A percentile compares a stretch with the other conserved stretches of the same genome.
phyloP scores from a whole-genome alignment of 2,329 filamentous ascomycete genomes.

The Xylaria arbuscula region DNA sequence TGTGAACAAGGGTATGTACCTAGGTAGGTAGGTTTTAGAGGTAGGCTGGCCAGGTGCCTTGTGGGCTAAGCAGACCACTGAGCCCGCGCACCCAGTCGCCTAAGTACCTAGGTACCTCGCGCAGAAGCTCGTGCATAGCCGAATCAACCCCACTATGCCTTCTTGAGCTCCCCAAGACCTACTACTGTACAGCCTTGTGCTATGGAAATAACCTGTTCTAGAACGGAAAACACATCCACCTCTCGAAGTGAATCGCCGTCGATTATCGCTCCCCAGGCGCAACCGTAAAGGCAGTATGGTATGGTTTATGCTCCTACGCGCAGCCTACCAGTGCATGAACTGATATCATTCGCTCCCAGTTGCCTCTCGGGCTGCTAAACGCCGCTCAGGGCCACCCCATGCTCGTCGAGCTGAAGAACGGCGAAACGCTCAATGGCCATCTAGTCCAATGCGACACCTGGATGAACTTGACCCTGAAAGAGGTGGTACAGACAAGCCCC shows the following conservation, averaged over 20 bases:
- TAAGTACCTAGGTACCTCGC: neutral
- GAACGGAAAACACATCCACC: neutral
- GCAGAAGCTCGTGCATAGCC: neutral
- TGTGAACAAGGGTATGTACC: too few species aligned
- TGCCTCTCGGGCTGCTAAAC: slow-evolving; percentile 85
- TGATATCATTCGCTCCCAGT: slow-evolving; percentile 55
- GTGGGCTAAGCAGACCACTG: too few species aligned
- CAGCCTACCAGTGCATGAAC: slow-evolving; percentile 8
- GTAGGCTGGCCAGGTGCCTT: too few species aligned
- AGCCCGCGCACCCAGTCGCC: too few species aligned
- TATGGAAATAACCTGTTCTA: slow-evolving; percentile 2
- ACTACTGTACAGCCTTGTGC: slow-evolving; percentile 32
- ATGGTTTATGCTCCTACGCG: neutral
- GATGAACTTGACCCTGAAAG: slow-evolving; percentile 98
- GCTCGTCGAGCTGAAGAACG: slow-evolving; percentile 67
- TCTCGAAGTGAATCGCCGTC: slow-evolving; percentile 5
- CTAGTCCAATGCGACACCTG: slow-evolving; percentile 97
- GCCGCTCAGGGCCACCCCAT: slow-evolving; percentile 96
- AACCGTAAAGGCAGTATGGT: slow-evolving; percentile 29
- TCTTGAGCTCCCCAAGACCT: slow-evolving; percentile 18
- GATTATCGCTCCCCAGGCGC: slow-evolving; percentile 12
- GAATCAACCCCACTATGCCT: slow-evolving; percentile 4
- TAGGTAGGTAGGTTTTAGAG: slow-evolving; percentile 6
- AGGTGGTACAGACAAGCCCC: slow-evolving; percentile 95
- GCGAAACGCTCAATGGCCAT: slow-evolving; percentile 92